Base-by-base conservation (phyloP, 2,329 filamentous ascomycete genomes). In the Dothideomycetes sp. region DNA sequence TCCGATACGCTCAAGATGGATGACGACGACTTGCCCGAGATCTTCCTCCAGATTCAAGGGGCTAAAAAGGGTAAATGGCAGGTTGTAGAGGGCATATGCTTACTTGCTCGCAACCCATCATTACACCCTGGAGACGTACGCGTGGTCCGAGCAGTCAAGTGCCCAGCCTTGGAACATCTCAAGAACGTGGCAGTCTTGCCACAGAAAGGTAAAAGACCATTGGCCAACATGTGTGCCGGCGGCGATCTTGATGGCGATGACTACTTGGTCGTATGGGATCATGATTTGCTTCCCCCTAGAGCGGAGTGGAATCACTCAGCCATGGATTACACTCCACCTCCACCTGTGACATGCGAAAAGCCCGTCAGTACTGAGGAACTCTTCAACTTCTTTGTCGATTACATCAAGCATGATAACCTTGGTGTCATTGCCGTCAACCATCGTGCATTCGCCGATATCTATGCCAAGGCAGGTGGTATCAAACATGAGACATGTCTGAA, bases 191-290 rank as follows among this genome's bases (percentile, higher is more conserved):
- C 96, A 1, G 87, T 96, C 0, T 81, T 98, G 34, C 85, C 91
- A 1, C 77, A 84, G 24, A 80, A 68, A 0, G 89, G 89, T 0
- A 86, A 95, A 54, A 72, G 82, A 12, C 86, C 94, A 47, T 65
- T 98, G 16, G 78, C 88, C 1, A 87, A 83, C 53, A 96, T 96
- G 89, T 87, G 91, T 48, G 94, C 91, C 4, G 91, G 91, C 2
- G 91, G 91, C 0, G 91, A 98, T 55, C 71, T 98, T 0, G 91
- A 98, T 55, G 91, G 91, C 0, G 91, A 98, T 53, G 91, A 98
- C 56, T 98, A 87, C 57, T 80, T 96, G 41, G 78, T 96, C 4
- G 82, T 95, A 32, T 98, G 91, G 89, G 88, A 98, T 50, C 58
- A 70, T 16, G 72, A 75, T 11, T 65, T 98, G 5, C 67, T 93